A percentile compares a stretch with the other conserved stretches of the same genome.
These are phyloP conservation scores for Hypoxylon trugodes DNA, from an alignment of 495 filamentous ascomycete genomes.

Conservation along the genomic window DNA sequence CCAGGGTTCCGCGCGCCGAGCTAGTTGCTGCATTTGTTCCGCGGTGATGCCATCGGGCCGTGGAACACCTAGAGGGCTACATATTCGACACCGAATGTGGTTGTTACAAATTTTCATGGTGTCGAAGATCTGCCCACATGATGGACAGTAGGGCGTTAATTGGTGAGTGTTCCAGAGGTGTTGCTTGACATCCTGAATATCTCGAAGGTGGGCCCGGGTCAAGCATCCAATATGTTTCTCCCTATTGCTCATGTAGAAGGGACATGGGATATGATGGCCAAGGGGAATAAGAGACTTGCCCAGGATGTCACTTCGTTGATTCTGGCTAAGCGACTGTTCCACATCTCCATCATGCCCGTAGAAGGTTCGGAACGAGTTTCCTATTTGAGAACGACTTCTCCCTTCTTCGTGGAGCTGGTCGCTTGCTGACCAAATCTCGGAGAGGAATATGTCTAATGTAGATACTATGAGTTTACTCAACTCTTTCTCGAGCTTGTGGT, in stretches of 20 bases:
- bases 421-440: not conserved
- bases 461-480: not conserved
- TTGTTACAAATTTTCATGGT: constrained; percentile 11
- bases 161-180: constrained; percentile 31
- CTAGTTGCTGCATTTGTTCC: constrained; percentile 30
- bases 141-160: constrained; percentile 29
- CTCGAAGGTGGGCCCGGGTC: constrained; percentile 4
- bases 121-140: constrained; percentile 18
- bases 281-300: not conserved
- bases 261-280: constrained; percentile 11
- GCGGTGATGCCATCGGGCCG: constrained; percentile 33
- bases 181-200: constrained; percentile 27
- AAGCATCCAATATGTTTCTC: constrained; percentile 19
- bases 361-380: not conserved
- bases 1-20: not conserved
- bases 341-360: not conserved
- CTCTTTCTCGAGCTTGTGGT: not conserved
- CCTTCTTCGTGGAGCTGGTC: not conserved
- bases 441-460: constrained; percentile 6
- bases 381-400: not conserved
- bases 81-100: constrained; percentile 21
- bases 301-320: not conserved
- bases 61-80: not conserved
- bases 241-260: constrained; percentile 21
- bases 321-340: not conserved